Base-by-base conservation (phyloP, 805 yeast genomes). In the Lipomyces starkeyi region DNA sequence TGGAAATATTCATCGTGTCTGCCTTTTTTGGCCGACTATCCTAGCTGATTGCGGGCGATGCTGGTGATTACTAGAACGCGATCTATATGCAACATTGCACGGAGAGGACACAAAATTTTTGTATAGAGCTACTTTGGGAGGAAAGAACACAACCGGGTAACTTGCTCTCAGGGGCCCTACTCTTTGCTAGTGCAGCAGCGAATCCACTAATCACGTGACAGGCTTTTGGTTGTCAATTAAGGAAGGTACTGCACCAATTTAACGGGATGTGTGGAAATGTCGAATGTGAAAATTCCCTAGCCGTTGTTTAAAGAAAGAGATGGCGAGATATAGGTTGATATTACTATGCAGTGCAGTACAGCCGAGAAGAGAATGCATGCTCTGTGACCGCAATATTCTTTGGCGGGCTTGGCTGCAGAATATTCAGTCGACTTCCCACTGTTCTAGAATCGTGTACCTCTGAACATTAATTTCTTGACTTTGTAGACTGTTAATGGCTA, bases 1-100 rank as follows among this genome's bases (percentile, higher is more conserved):
- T 91, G 55, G 98, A 88, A 79, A 96, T 92, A 85, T 95, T 98
- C 99, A 95, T 95, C 17, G 27, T 55, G 61, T 34, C 63, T 58
- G 35, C 3, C n/a, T 17, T 27, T 53, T 53, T 29, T n/a, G 49
- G 49, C 20, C 49, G 22, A 43, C 22, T n/a, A 8, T n/a, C 49
- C 49, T 43, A 43, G 8, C n/a, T 43, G 49, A 43, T 17, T 43
- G 22, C 20, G 22, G 49, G 17, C 43, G 8, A 43, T 43, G 22
- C 8, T n/a, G 49, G 11, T n/a, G 49, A 43, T 43, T 43, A 3
- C 49, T 22, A 5, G 22, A 17, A n/a, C 7, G 8, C 20, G 49
- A 17, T 17, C 8, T 7, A 8, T 17, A 43, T 7, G 22, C 20
- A 17, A n/a, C 9, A 17, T n/a, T 5, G 49, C 49, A 11, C 8